These are phyloP conservation scores for Pezicula rhizophila DNA, from an alignment of 2,329 filamentous ascomycete species.

Conservation along the genomic window DNA sequence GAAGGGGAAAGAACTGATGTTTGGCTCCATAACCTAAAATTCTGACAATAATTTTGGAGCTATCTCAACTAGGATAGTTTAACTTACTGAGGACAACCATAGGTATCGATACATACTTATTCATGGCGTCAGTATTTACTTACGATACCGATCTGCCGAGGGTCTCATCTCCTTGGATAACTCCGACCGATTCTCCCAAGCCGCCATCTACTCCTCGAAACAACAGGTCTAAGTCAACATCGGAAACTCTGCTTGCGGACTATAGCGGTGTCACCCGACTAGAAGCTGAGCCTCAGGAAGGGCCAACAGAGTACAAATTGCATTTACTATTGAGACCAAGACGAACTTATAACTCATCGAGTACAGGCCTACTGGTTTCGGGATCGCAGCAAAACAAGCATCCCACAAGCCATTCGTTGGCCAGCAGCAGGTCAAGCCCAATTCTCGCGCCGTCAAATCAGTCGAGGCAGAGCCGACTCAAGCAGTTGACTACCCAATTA, in stretches of 20 bases:
- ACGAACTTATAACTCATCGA: slow-evolving; percentile 66
- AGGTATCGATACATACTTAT: background rate
- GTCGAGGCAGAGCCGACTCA: slow-evolving; percentile 74
- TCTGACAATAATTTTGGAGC: background rate
- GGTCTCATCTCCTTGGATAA: slow-evolving; percentile 86
- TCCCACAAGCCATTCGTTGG: slow-evolving; percentile 7
- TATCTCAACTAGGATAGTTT: background rate
- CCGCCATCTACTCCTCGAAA: slow-evolving; percentile 17
- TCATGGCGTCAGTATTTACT: slow-evolving; percentile 92
- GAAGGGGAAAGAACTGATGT: background rate
- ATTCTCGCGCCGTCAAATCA: slow-evolving; percentile 40
- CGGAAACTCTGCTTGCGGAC: slow-evolving; percentile 28
- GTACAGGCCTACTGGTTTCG: slow-evolving; percentile 49
- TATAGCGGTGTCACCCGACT: slow-evolving; percentile 69
- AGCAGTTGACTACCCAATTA: slow-evolving; percentile 90
- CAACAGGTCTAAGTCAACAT: slow-evolving; percentile 7
- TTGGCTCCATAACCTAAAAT: background rate
- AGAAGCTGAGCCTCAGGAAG: slow-evolving; percentile 86
- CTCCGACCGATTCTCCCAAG: slow-evolving; percentile 37
- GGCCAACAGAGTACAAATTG: slow-evolving; percentile 93
- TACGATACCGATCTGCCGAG: slow-evolving; percentile 83
- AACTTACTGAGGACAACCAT: background rate
- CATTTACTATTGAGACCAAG: slow-evolving; percentile 79
- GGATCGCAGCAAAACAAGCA: slow-evolving; percentile 23
- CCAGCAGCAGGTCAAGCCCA: slow-evolving; percentile 6